Conservation (phyloP, 2,329 filamentous ascomycete species). For the Fulvia fulva region DNA sequence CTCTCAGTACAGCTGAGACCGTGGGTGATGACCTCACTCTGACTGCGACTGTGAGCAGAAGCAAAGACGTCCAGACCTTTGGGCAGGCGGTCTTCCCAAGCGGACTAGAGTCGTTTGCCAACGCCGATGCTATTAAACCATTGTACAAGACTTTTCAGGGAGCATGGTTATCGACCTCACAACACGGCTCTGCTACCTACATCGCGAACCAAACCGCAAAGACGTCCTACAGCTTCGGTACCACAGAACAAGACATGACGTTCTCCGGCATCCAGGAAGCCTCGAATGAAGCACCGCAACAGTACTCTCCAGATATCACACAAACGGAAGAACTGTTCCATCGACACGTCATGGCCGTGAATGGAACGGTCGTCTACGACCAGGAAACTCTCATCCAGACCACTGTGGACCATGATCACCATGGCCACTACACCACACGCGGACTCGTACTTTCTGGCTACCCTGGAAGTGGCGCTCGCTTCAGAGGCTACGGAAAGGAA, state of each 20-base stretch:
- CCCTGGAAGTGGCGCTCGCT: slow-evolving; percentile 17
- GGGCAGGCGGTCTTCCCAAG: slow-evolving; percentile 55
- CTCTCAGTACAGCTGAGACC: slow-evolving; percentile 50
- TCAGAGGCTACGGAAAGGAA: slow-evolving; percentile 1
- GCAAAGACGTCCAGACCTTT: slow-evolving; percentile 45
- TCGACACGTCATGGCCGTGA: slow-evolving; percentile 53
- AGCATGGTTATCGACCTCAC: slow-evolving; percentile 47
- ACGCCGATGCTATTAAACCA: background rate
- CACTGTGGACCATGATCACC: slow-evolving; percentile 8
- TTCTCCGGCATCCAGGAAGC: slow-evolving; percentile 46
- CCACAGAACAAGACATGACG: slow-evolving; percentile 53
- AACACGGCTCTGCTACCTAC: slow-evolving; percentile 58
- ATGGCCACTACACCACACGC: background rate
- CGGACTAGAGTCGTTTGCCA: slow-evolving; percentile 56
- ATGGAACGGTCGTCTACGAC: slow-evolving; percentile 52
- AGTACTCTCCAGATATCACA: slow-evolving; percentile 14
- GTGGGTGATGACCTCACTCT: slow-evolving; percentile 43
- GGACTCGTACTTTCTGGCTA: slow-evolving; percentile 17
- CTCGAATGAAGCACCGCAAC: background rate
- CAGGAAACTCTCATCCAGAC: slow-evolving; percentile 36
- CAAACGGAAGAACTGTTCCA: slow-evolving; percentile 50
- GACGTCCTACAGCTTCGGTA: slow-evolving; percentile 51
- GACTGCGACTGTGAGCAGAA: slow-evolving; percentile 46
- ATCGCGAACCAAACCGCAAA: slow-evolving; percentile 45
- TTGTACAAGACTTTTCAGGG: slow-evolving; percentile 32